phyloP scores from a whole-genome alignment of 2,329 filamentous ascomycete genomes.

The Pseudocercospora eumusae region DNA sequence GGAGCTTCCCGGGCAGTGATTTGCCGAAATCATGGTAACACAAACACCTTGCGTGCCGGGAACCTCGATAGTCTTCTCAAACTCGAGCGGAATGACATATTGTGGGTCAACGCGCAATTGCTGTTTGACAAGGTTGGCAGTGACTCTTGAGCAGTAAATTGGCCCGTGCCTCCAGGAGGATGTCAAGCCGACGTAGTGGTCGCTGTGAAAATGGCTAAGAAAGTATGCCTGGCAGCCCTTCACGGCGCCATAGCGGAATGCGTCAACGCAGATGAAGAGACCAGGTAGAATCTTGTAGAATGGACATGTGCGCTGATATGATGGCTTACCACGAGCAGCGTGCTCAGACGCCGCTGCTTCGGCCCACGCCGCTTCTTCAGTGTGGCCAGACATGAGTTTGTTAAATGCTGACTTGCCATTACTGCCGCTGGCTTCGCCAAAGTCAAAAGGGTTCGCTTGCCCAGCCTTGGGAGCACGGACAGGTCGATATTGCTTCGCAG shows the following conservation, averaged over 20 bases:
- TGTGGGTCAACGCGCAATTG: slow-evolving; percentile 83
- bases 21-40: slow-evolving; percentile 94
- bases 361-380: slow-evolving; percentile 87
- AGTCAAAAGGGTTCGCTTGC: slow-evolving; percentile 74
- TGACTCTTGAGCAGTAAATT: slow-evolving; percentile 94
- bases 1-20: slow-evolving; percentile 94
- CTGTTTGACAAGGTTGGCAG: slow-evolving; percentile 81
- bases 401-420: slow-evolving; percentile 73
- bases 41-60: slow-evolving; percentile 78
- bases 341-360: slow-evolving; percentile 78
- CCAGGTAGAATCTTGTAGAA: slow-evolving; percentile 99
- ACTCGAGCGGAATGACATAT: slow-evolving; percentile 82
- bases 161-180: slow-evolving; percentile 88
- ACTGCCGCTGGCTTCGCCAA: slow-evolving; percentile 46
- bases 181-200: slow-evolving; percentile 92
- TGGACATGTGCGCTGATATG: slow-evolving; percentile 86
- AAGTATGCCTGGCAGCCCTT: slow-evolving; percentile 94
- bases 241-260: slow-evolving; percentile 91
- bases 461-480: slow-evolving; percentile 70
- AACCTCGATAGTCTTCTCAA: slow-evolving; percentile 76
- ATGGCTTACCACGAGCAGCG: slow-evolving; percentile 77
- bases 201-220: slow-evolving; percentile 95
- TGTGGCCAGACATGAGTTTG: slow-evolving; percentile 88
- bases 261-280: slow-evolving; percentile 90
- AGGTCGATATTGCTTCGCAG: slow-evolving; percentile 63